Evolutionary conservation across 2,329 filamentous ascomycete genomes (phyloP).

Genomic region (Alternaria gansuensis): DNA sequence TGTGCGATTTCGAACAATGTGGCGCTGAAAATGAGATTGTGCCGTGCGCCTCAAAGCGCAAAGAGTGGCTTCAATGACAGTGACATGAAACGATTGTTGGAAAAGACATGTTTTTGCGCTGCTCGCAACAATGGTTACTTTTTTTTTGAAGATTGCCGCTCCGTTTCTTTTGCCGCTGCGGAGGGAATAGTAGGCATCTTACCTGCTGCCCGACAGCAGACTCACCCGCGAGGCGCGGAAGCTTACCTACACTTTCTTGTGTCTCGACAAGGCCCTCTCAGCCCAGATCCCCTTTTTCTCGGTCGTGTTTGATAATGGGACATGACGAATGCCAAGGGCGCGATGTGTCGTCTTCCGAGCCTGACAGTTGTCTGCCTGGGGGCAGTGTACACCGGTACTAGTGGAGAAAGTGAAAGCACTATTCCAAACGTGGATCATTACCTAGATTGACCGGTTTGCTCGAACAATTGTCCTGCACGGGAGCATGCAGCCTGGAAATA

Average conservation of each 20-base stretch:
- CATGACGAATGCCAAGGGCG: neutral
- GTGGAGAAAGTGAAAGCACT: neutral
- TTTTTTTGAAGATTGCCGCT: neutral
- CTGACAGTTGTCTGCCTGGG: neutral
- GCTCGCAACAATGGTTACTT: neutral
- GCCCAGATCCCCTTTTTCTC: neutral
- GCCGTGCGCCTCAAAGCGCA: constrained; percentile 8
- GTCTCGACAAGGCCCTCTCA: neutral
- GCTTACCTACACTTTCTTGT: constrained; percentile 11
- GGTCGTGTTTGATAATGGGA: neutral
- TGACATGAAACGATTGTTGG: neutral
- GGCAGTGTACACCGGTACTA: neutral
- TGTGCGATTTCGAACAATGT: constrained; percentile 3
- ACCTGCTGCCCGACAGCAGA: constrained; percentile 11
- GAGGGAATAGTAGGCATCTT: constrained; percentile 2
- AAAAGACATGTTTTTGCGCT: neutral
- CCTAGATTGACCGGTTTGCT: constrained; percentile 7
- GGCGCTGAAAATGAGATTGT: constrained; percentile 12
- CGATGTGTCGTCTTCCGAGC: neutral
- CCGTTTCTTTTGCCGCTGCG: neutral
- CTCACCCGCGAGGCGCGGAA: constrained; percentile 20
- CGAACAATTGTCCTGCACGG: neutral
- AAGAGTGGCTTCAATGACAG: neutral
- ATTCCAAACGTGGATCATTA: neutral
- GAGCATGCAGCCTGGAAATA: constrained; percentile 16